Percentiles rank a stretch among this genome's conserved stretches.
Evolutionary conservation across 2,329 filamentous ascomycete species (phyloP).

Genomic region (Botryotinia convoluta): DNA sequence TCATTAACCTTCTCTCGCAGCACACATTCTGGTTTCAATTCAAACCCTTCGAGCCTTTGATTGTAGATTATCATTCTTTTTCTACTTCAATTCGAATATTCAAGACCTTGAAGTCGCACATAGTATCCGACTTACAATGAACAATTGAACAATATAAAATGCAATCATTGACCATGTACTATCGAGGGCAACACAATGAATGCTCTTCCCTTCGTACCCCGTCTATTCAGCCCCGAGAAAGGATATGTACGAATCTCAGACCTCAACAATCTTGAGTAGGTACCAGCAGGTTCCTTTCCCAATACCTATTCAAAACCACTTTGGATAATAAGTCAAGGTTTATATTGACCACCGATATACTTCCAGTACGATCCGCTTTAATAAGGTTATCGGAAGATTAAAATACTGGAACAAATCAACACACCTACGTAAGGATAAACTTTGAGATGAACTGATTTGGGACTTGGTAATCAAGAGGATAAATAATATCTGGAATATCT

Average conservation of each 20-base stretch:
- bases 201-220: neutral
- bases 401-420: neutral
- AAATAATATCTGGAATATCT: neutral
- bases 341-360: neutral
- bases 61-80: neutral
- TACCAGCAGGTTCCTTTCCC: neutral
- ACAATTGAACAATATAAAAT: neutral
- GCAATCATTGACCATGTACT: neutral
- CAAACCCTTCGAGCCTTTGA: neutral
- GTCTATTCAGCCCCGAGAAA: neutral
- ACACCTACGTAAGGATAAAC: neutral
- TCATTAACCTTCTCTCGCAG: neutral
- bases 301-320: neutral
- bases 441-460: neutral
- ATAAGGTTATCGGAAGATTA: constrained; percentile 10
- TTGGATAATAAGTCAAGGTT: neutral
- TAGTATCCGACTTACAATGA: neutral
- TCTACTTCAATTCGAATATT: neutral
- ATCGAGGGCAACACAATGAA: neutral
- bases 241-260: neutral
- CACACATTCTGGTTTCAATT: neutral
- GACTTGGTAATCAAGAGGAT: neutral
- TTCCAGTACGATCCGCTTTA: neutral
- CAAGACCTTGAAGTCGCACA: neutral
- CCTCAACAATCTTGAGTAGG: neutral